phyloP scores from a whole-genome alignment of 2,329 filamentous ascomycete species.

The Colletotrichum karsti region DNA sequence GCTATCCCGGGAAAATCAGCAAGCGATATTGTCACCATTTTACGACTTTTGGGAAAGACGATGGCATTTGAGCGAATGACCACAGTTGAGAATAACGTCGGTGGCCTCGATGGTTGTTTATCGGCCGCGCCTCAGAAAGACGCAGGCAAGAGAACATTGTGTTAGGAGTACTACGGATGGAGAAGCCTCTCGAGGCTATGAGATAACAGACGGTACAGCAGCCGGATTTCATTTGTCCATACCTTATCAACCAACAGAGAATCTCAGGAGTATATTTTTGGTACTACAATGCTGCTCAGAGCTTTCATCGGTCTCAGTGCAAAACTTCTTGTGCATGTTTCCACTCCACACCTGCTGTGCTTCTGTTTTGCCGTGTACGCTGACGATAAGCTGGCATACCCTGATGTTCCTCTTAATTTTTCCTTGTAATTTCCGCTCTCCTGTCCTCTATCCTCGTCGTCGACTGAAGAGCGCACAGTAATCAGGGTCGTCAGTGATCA shows the following conservation, averaged over 20 bases:
- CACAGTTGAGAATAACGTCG: conserved; percentile 1
- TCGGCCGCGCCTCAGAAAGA: not conserved
- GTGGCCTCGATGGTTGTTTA: not conserved
- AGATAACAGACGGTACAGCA: conserved; percentile 6
- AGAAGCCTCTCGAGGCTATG: not conserved
- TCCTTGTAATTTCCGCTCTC: no score
- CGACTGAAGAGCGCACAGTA: no score
- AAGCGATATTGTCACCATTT: not conserved
- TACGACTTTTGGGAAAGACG: not conserved
- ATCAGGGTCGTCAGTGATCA: not conserved
- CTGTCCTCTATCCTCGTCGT: no score
- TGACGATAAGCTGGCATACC: no score
- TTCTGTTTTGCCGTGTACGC: no score
- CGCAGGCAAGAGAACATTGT: not conserved
- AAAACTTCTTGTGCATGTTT: no score
- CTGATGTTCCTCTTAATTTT: no score
- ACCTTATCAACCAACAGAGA: not conserved
- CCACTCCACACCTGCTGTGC: no score
- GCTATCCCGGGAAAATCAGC: no score
- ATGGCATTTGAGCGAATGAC: conserved; percentile 5
- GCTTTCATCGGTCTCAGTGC: no score
- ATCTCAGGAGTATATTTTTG: not conserved
- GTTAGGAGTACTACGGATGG: not conserved
- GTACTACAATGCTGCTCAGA: not conserved
- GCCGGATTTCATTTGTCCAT: conserved; percentile 5